Evolutionary conservation across 164 flowering plant species (phyloP).

Genomic region (Chimonanthus salicifolius): DNA sequence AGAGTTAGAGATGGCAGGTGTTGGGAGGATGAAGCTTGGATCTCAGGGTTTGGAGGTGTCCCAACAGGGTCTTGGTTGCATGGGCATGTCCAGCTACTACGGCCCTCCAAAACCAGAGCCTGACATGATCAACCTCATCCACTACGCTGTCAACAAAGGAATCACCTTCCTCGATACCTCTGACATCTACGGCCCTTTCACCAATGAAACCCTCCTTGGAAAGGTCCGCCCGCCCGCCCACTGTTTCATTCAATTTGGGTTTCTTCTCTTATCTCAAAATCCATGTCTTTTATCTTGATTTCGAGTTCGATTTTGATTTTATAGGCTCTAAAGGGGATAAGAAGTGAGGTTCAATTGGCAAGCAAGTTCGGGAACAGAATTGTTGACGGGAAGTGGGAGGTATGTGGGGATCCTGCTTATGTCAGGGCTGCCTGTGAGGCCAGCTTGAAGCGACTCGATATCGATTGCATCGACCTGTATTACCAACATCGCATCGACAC

Average conservation of each 20-base stretch:
- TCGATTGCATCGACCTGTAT: slow-evolving; percentile 15
- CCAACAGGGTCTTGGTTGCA: neutral
- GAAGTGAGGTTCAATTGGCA: slow-evolving; percentile 18
- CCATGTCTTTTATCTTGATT: neutral
- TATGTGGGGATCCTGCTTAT: slow-evolving; percentile 11
- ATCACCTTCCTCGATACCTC: slow-evolving; percentile 1
- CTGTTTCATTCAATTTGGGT: neutral
- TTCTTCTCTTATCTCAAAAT: neutral
- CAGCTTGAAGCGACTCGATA: slow-evolving; percentile 11
- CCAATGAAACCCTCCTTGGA: slow-evolving; percentile 2
- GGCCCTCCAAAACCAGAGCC: slow-evolving; percentile 1
- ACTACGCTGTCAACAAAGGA: neutral
- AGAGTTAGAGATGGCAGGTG: neutral
- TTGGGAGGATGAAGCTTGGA: slow-evolving; percentile 30
- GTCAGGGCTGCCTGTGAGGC: slow-evolving; percentile 13
- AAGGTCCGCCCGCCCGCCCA: neutral
- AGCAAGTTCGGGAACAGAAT: slow-evolving; percentile 17
- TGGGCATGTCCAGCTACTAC: slow-evolving; percentile 2
- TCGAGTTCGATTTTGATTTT: neutral
- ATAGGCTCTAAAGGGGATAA: slow-evolving; percentile 19
- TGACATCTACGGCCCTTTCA: neutral
- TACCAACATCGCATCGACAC: slow-evolving; percentile 17
- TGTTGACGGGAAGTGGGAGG: slow-evolving; percentile 13
- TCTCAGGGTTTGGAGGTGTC: slow-evolving; percentile 30
- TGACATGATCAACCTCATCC: neutral